phyloP scores from a whole-genome alignment of 2,329 filamentous ascomycete genomes.

The Cladosporium sphaerospermum region DNA sequence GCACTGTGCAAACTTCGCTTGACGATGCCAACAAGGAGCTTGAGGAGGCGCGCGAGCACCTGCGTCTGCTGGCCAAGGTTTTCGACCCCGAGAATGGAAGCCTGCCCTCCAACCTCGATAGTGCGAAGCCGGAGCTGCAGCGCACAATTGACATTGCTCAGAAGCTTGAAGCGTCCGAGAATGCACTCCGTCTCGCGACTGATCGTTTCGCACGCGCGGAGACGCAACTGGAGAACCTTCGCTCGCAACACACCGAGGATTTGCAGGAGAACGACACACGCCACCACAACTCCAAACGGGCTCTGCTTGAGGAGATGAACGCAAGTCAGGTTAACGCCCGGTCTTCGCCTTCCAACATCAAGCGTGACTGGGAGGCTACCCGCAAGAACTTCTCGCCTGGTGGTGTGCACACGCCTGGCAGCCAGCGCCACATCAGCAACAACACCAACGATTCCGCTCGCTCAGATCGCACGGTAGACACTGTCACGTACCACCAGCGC shows the following conservation, averaged over 20 bases:
- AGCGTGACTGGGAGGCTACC: conserved; percentile 52
- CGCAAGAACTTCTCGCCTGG: conserved; percentile 65
- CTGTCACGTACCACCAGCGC: conserved; percentile 74
- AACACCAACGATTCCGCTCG: conserved; percentile 69
- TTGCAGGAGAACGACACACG: conserved; percentile 58
- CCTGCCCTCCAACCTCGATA: conserved; percentile 58
- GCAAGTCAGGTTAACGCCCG: conserved; percentile 68
- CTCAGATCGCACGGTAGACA: conserved; percentile 80
- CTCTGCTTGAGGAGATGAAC: conserved; percentile 80
- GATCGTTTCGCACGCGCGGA: conserved; percentile 79
- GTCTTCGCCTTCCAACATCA: conserved; percentile 67
- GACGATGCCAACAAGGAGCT: conserved; percentile 78
- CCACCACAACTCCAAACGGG: conserved; percentile 60
- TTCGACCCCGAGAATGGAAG: conserved; percentile 63
- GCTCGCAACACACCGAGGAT: conserved; percentile 66
- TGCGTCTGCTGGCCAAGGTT: conserved; percentile 75
- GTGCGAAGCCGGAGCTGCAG: conserved; percentile 61
- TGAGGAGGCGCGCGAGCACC: conserved; percentile 69
- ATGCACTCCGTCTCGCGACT: conserved; percentile 75
- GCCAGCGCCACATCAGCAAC: conserved; percentile 61
- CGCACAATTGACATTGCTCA: conserved; percentile 69
- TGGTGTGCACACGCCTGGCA: conserved; percentile 57
- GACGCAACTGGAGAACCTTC: conserved; percentile 69
- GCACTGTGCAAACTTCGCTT: conserved; percentile 70
- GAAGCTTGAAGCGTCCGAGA: conserved; percentile 81